These are phyloP conservation scores for apple (Malus domestica) DNA, from an alignment of 306 rosid species.

Conservation along the genomic window ASM211411v1 NC_041800.1:32939233-32939732, in stretches of 20 bases:
- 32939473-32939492: not conserved
- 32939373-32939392: not conserved
- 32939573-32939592: not conserved
- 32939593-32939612: not conserved
- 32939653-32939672: not conserved
- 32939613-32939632: not conserved
- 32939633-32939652: not conserved
- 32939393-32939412: not conserved
- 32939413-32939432: not conserved
- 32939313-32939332: slow-evolving; percentile 10
- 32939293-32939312: not conserved
- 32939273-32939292: slow-evolving; percentile 12
- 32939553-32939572: not conserved
- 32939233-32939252: slow-evolving; percentile 49
- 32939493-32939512: not conserved
- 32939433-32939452: not conserved
- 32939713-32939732: not conserved
- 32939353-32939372: not conserved
- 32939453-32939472: not conserved
- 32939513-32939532: not conserved
- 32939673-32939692: not conserved
- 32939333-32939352: slow-evolving; percentile 2
- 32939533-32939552: not conserved
- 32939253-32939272: slow-evolving; percentile 7
- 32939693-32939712: not conserved